A percentile compares a stretch with the other conserved stretches of the same genome.
Conservation (phyloP, 73 alveolate species). For the Paramecium caudatum region DNA sequence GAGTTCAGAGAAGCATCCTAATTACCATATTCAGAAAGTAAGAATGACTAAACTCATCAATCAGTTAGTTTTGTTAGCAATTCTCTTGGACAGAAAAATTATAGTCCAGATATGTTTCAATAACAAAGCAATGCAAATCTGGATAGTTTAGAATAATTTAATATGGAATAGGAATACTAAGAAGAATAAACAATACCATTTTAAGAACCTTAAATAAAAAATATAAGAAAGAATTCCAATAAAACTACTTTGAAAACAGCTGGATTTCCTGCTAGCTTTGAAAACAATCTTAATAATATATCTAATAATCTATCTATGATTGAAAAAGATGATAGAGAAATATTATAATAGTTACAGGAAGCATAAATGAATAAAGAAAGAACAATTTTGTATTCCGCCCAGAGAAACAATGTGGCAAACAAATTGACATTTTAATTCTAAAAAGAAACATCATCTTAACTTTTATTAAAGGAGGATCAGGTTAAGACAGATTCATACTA, state of each 20-base stretch:
- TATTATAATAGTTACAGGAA: neutral
- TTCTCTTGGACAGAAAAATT: slow-evolving; percentile 14
- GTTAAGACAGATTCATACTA: neutral
- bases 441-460: neutral
- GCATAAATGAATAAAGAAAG: neutral
- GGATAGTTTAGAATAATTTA: slow-evolving; percentile 33
- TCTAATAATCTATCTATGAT: neutral
- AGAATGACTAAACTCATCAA: slow-evolving; percentile 30
- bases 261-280: slow-evolving; percentile 16
- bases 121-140: slow-evolving; percentile 21
- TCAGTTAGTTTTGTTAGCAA: slow-evolving; percentile 47
- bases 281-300: neutral
- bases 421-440: neutral
- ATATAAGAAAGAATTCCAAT: slow-evolving; percentile 38
- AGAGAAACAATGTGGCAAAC: neutral
- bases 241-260: slow-evolving; percentile 56
- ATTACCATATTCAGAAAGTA: slow-evolving; percentile 53
- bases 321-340: slow-evolving; percentile 29
- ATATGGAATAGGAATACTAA: neutral
- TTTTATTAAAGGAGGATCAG: neutral
- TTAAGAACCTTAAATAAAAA: neutral
- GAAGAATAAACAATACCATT: slow-evolving; percentile 7
- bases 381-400: neutral
- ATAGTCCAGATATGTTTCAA: slow-evolving; percentile 15
- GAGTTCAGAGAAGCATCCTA: slow-evolving; percentile 18